These are phyloP conservation scores for Fomitopsis pinicola DNA, from an alignment of 1,284 basidiomycete species.

Conservation along the genomic window DNA sequence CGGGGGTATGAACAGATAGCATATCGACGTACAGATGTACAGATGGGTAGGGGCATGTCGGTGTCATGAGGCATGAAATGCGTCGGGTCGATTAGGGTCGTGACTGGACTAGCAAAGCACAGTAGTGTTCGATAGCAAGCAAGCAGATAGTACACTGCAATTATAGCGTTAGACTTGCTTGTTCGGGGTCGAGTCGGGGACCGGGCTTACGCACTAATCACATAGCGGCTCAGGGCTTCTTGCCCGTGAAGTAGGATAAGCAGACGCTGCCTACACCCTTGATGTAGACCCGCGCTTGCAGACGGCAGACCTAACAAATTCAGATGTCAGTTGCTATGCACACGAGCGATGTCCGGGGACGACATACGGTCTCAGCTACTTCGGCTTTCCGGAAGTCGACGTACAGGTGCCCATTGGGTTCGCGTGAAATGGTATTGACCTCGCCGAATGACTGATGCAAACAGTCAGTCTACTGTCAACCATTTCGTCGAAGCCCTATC, in stretches of 20 bases:
- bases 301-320: conserved; percentile 57
- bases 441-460: conserved; percentile 62
- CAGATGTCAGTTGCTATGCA: not conserved
- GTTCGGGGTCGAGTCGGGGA: not conserved
- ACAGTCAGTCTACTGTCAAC: conserved; percentile 3
- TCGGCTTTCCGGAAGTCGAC: conserved; percentile 67
- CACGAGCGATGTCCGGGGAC: not conserved
- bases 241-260: conserved; percentile 69
- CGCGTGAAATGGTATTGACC: conserved; percentile 60
- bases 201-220: conserved; percentile 4
- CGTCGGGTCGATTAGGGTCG: not conserved
- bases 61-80: not conserved
- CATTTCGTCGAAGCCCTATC: not conserved
- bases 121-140: not conserved
- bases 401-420: conserved; percentile 70
- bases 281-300: conserved; percentile 69
- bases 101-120: not conserved
- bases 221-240: conserved; percentile 40
- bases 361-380: conserved; percentile 66
- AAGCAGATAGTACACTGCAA: not conserved
- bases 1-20: not conserved
- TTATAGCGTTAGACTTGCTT: not conserved
- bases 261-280: conserved; percentile 70
- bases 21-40: conserved; percentile 1
- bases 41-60: not conserved